Base-by-base conservation (phyloP, 495 filamentous ascomycete species). In the Polyplosphaeria fusca region DNA sequence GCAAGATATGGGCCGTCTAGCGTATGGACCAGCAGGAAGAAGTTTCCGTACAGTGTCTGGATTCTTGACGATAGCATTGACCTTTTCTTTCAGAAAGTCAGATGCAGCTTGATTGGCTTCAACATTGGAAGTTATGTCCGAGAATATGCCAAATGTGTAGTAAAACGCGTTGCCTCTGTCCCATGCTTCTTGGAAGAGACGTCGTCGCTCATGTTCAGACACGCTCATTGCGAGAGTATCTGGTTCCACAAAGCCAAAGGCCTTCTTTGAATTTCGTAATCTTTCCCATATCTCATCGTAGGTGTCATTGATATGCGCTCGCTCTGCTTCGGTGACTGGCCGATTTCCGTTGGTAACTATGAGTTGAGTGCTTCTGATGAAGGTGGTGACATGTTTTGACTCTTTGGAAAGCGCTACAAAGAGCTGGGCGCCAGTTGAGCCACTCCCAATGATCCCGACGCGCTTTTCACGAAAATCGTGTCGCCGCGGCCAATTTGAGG, bases 71-170 rank as follows among this genome's bases (percentile, higher is more conserved):
- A 19, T 70, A 66, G 14, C 68, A 14, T 13, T 30, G 23, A 50
- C 38, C 20, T 50, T 73, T 40, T 55, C 37, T 3, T 55, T 50
- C 14, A 69, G 63, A 18, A 69, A 73, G 18, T 68, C 66, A 0
- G 58, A 66, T 20, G 59, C 61, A 0, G 56, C 32, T 2, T 61
- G 53, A 20, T 74, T 74, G 11, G 65, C 58, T 14, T 62, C 64
- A 1, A 54, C 54, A 26, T 67, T 30, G 20, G 38, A 67, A 14
- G 61, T 54, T 2, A 65, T 55, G 57, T 74, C 71, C 26, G 47
- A 57, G 52, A 70, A 74, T 4, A 57, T 63, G 0, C 58, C 64
- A 1, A 70, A 50, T 60, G 51, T 70, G 24, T 60, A 65, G 19
- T 58, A 53, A 22, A 72, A 67, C 11, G 68, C 69, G 44, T 18